Base-by-base conservation (phyloP, 257 asterid genomes). In the Primulina eburnea region DNA sequence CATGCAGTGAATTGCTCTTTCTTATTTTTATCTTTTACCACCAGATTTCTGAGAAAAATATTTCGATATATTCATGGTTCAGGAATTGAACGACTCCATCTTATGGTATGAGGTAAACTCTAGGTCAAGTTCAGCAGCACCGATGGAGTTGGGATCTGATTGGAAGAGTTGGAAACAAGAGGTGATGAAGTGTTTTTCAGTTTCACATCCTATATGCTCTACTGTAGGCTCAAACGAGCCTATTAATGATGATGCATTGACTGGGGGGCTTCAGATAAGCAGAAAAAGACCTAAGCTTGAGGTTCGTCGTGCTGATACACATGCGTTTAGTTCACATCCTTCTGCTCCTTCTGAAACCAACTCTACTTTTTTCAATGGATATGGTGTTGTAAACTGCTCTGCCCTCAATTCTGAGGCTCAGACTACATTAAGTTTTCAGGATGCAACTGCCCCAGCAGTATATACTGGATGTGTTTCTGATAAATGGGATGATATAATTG, bases 261-360 rank as follows among this genome's bases (percentile, higher is more conserved):
- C 82, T 53, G 30, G 75, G 61, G 95, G 78, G 73, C 69, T 78
- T 66, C 97, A 89, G 81, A 71, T 66, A 57, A 83, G 89, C 83
- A 81, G 88, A 70, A 94, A 94, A 82, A 85, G 99, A 85, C 85
- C 96, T 57, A 94, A 94, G 86, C 96, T 94, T 70, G 99, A 91
- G 88, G 84, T 91, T 80, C 97, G 99, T 65, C 99, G 99, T 53
- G 96, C 98, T 71, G 99, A 94, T 78, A 72, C 87, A 35, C 92
- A 90, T 78, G 75, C 75, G 4, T 81, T 85, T 18, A 82, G 76
- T 78, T 81, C 90, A 52, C 85, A 85, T 74, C 92, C 78, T 50
- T 75, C 87, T 40, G 78, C 74, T 67, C 75, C 86, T 68, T 73
- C 80, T 65, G 92, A 82, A 76, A 79, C 79, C 66, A 85, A 83